Evolutionary conservation across 345 rosid genomes (phyloP).

Genomic region (Carallia brachiata): DNA sequence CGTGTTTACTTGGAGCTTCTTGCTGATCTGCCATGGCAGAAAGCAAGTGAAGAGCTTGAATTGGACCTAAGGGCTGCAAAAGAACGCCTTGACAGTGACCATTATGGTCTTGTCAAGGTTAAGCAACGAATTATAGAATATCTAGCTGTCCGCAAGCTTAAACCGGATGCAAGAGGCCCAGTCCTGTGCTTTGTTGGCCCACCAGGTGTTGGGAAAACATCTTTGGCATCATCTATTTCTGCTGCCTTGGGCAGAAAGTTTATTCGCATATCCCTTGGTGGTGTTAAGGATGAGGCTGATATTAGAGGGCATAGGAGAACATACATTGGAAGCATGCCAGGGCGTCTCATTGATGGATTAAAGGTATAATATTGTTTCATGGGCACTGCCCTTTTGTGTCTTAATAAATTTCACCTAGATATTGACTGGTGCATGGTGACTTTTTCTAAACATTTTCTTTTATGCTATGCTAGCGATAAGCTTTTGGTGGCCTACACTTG

Average conservation of each 20-base stretch:
- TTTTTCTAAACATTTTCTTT: background rate
- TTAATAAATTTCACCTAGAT: background rate
- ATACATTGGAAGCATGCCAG: constrained; percentile 99
- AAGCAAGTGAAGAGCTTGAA: constrained; percentile 79
- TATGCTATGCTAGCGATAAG: background rate
- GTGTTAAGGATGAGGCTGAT: constrained; percentile 99
- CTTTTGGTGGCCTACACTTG: no score
- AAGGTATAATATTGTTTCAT: constrained; percentile 48
- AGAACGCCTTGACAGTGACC: constrained; percentile 93
- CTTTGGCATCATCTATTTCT: constrained; percentile 94
- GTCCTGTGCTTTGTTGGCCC: constrained; percentile 98
- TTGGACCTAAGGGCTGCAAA: constrained; percentile 84
- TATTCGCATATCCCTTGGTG: constrained; percentile 92
- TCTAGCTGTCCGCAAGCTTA: constrained; percentile 99
- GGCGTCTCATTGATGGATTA: constrained; percentile 94
- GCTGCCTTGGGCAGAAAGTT: constrained; percentile 94
- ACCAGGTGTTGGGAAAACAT: constrained; percentile 99
- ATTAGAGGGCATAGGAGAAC: constrained; percentile 99
- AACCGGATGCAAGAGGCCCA: constrained; percentile 99
- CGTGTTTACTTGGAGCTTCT: constrained; percentile 92
- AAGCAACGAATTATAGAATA: constrained; percentile 97
- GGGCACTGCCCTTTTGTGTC: background rate
- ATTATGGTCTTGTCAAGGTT: constrained; percentile 84
- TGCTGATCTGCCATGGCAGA: constrained; percentile 98
- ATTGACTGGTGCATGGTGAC: background rate